A percentile compares a stretch with the other conserved stretches of the same genome.
Conservation (phyloP, 2,329 filamentous ascomycete species). For the Tolypocladium endophyticum region DNA sequence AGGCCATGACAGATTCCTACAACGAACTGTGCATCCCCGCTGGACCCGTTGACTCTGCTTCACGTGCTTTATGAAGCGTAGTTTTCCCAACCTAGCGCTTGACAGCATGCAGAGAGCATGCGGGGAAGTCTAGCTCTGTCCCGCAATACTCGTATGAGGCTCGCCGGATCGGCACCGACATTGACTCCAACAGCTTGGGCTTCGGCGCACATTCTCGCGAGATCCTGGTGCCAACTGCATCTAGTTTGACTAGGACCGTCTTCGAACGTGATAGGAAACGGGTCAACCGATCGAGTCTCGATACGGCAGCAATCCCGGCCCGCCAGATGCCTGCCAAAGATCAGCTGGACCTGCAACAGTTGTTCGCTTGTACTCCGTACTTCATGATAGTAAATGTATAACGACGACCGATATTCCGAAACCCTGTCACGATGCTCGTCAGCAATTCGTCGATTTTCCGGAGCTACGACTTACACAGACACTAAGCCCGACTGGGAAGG, state of each 20-base stretch:
- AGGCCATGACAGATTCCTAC: neutral
- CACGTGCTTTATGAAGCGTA: too few relatives aligned
- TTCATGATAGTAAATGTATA: neutral
- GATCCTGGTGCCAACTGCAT: neutral
- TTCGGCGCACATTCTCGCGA: neutral
- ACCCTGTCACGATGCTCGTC: neutral
- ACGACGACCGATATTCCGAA: neutral
- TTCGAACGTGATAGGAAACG: neutral
- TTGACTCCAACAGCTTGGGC: neutral
- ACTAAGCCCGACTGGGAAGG: conserved; percentile 1
- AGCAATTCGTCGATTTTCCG: neutral
- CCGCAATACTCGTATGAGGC: neutral
- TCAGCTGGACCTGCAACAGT: neutral
- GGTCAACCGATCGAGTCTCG: neutral
- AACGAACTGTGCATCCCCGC: neutral
- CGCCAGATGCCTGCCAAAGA: neutral
- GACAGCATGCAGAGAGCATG: neutral
- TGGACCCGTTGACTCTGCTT: neutral
- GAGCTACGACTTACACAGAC: neutral
- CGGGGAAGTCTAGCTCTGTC: neutral
- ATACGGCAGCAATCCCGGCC: neutral
- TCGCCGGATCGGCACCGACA: neutral
- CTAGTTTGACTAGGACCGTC: neutral
- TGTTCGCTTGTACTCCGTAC: neutral
- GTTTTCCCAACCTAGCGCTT: neutral